Percentiles rank a stretch among this genome's conserved stretches.
Conservation (phyloP, 2,329 filamentous ascomycete species). For the Epichloe hybrida region DNA sequence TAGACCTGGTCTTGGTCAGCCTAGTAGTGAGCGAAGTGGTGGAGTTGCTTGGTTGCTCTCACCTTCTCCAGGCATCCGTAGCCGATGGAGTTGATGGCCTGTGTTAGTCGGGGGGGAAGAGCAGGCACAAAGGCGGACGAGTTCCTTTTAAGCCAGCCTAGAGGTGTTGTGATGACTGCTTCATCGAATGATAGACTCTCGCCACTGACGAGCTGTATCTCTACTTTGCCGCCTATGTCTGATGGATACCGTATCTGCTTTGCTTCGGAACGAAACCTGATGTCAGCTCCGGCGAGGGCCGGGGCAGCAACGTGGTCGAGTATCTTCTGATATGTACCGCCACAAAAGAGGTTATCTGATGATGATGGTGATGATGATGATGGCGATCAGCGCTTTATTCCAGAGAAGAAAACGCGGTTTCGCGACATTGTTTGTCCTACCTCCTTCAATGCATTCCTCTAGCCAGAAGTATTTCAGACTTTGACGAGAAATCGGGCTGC, state of each 20-base stretch:
- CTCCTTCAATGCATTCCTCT: slow-evolving; percentile 63
- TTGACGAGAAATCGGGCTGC: slow-evolving; percentile 48
- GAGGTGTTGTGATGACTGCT: slow-evolving; percentile 52
- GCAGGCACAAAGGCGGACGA: slow-evolving; percentile 45
- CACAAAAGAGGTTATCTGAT: slow-evolving; percentile 47
- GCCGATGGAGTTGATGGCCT: slow-evolving; percentile 50
- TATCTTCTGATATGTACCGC: slow-evolving; percentile 45
- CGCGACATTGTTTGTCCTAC: slow-evolving; percentile 20
- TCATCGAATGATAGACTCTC: slow-evolving; percentile 45
- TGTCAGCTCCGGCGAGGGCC: slow-evolving; percentile 38
- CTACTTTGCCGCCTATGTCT: slow-evolving; percentile 19
- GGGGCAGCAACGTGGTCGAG: slow-evolving; percentile 45
- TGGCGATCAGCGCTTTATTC: too few species aligned
- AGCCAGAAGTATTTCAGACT: slow-evolving; percentile 67
- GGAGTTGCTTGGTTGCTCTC: slow-evolving; percentile 1
- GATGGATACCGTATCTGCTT: slow-evolving; percentile 26
- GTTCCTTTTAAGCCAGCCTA: slow-evolving; percentile 55
- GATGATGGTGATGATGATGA: not conserved
- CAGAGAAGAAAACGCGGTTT: too few species aligned
- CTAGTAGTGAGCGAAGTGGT: not conserved
- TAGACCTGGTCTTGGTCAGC: slow-evolving; percentile 27
- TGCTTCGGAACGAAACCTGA: slow-evolving; percentile 37
- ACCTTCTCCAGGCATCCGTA: slow-evolving; percentile 64
- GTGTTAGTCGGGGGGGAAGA: slow-evolving; percentile 43
- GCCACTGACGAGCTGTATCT: slow-evolving; percentile 30